phyloP scores from a whole-genome alignment of 139 green algal genomes.

The Trebouxia sp. region DNA sequence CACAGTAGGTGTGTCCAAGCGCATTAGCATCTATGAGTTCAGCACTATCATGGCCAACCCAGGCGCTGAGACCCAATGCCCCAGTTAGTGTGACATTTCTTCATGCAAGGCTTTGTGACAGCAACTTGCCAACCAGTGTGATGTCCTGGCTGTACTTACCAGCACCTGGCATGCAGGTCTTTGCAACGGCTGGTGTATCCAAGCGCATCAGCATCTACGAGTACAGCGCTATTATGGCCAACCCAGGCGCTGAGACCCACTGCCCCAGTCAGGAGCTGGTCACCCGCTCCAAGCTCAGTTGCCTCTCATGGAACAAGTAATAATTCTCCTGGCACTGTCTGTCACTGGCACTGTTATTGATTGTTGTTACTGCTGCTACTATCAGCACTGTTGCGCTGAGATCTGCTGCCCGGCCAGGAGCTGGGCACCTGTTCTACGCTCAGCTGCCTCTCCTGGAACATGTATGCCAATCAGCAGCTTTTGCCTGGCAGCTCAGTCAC shows the following conservation, averaged over 20 bases:
- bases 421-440: no score
- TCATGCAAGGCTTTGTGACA: no score
- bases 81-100: no score
- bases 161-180: constrained; percentile 13
- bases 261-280: constrained; percentile 76
- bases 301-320: constrained; percentile 79
- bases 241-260: constrained; percentile 35
- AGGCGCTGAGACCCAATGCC: constrained; percentile 45
- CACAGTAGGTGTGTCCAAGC: constrained; percentile 68
- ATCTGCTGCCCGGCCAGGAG: not conserved
- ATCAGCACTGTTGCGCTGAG: constrained; percentile 10
- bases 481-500: no score
- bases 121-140: no score
- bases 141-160: no score
- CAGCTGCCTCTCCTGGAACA: no score
- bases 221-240: constrained; percentile 34
- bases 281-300: constrained; percentile 80
- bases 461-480: no score
- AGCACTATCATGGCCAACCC: constrained; percentile 7
- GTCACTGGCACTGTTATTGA: constrained; percentile 8
- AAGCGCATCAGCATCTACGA: constrained; percentile 61
- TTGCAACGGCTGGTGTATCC: constrained; percentile 73
- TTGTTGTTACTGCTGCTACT: no score
- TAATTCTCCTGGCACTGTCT: constrained; percentile 51
- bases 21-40: constrained; percentile 51